Base-by-base conservation (phyloP, 176 grass and related monocot species). In the Cenchrus americanus region DNA sequence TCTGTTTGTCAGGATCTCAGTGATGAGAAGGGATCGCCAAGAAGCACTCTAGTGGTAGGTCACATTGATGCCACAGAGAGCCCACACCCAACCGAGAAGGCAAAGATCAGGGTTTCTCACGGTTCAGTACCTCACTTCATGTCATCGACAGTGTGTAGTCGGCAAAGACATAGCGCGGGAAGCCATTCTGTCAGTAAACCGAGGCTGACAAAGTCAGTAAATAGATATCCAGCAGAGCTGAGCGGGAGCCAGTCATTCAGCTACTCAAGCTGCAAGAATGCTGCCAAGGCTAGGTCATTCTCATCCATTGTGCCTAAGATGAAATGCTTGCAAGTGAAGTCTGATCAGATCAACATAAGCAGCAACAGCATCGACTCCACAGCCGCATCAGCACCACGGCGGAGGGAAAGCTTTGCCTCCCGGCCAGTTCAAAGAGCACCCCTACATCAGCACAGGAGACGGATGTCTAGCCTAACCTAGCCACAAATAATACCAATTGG, bases 91-190 rank as follows among this genome's bases (percentile, higher is more conserved):
- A 79, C 49, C 0, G 85, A 87, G 30, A 91, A 87, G 70, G 48
- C 61, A 4, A 77, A 84, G 21, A 79, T 44, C 71, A 94, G 72
- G 70, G 18, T 27, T 15, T 72, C 66, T 32, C 82, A 80, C 32
- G 82, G 75, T 34, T 82, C 87, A 23, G 80, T 75, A 68, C 93
- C 89, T 32, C 89, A 69, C 69, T 98, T 98, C 86, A 98, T 98
- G 96, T 87, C 89, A 37, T 66, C 93, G 12, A 98, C 91, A 1
- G 86, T 62, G 10, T 95, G 91, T 82, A 98, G 96, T 62, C 86
- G 88, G 22, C 91, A 87, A 65, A 86, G 93, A 76, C 91, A 92
- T 47, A 85, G 11, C 40, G 14, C 23, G 8, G 76, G 78, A 65
- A 84, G 82, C 55, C 86, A 91, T 78, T 80, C 77, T 80, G 80